Evolutionary conservation across 148 eudicot species (phyloP).

Genomic region (Dysphania ambrosioides): DNA sequence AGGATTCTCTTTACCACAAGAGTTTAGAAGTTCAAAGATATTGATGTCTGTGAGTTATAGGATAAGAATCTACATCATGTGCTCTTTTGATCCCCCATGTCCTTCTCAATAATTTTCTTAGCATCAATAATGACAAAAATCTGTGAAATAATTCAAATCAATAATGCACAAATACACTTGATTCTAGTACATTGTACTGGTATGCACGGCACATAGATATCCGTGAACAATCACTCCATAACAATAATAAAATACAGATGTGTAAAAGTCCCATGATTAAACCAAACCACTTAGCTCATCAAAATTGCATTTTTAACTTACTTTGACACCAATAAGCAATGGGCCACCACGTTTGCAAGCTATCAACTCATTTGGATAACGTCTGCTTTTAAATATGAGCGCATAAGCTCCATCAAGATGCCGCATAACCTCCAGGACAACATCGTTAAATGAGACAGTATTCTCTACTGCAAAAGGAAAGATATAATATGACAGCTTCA

Average conservation of each 20-base stretch:
- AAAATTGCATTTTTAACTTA: slow-evolving; percentile 30
- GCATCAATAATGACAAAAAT: too few relatives aligned
- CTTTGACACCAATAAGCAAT: slow-evolving; percentile 94
- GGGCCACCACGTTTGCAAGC: slow-evolving; percentile 99
- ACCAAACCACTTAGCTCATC: not conserved
- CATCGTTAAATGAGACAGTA: slow-evolving; percentile 72
- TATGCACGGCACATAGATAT: too few relatives aligned
- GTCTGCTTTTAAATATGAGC: slow-evolving; percentile 89
- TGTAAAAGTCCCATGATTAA: not conserved
- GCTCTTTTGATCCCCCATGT: too few relatives aligned
- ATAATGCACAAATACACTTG: too few relatives aligned
- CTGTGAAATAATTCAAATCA: too few relatives aligned
- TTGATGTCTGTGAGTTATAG: too few relatives aligned
- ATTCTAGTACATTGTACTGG: too few relatives aligned
- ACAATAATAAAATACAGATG: not conserved
- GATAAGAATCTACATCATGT: too few relatives aligned
- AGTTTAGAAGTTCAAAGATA: too few relatives aligned
- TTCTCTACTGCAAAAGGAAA: slow-evolving; percentile 69
- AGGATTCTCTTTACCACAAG: too few relatives aligned
- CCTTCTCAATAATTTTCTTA: too few relatives aligned
- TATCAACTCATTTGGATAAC: slow-evolving; percentile 93
- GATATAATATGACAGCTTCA: not conserved
- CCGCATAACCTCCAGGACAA: slow-evolving; percentile 98
- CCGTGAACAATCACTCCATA: not conserved
- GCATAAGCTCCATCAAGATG: slow-evolving; percentile 99